Evolutionary conservation across 306 rosid species (phyloP), one percentile per base, ranked within the genome.

Genomic region (Trifolium repens): DNA sequence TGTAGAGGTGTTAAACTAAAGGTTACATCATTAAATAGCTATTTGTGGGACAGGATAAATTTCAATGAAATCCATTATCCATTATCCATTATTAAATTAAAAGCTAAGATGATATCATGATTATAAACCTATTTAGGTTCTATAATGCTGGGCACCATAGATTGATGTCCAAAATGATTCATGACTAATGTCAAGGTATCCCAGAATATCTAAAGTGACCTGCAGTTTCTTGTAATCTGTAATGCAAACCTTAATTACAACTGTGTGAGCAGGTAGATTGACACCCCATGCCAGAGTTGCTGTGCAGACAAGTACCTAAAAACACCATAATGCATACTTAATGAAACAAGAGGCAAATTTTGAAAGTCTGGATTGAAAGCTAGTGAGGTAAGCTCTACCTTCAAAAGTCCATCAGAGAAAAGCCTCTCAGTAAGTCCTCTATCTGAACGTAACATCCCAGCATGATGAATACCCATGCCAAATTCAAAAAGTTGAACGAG

Each of bases 231-330:
- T 22, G 62, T 55, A 22, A 11, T 37, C 32, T 7, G 34, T 62
- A 79, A 47, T 62, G 73, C 89, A 84, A 78, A 94, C 98, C 98
- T 94, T 94, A 70, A 94, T 91, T 80, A 94, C 94, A 83, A 94
- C 98, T 12, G 98, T 94, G 86, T 94, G 98, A 79, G 98, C 98
- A 26, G 98, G 97, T 57, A 94, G 90, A 84, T 94, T 94, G 78
- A 94, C 98, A 68, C 98, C 98, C 98, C 98, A 94, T 64, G 98
- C 98, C 90, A 94, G 78, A 52, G 97, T 94, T 83, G 97, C 98
- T 15, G 98, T 94, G 82, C 97, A 94, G 76, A 94, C 98, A 80
- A 94, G 98, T 50, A 91, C 98, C 98, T 94, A 65, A 79, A 72
- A 80, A 62, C 52, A 82, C 78, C 58, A 63, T 67, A 81, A 43